Percentiles rank a stretch among this genome's conserved stretches.
Conservation (phyloP, 176 grass and related monocot species). For the Oryza glaberrima region DNA sequence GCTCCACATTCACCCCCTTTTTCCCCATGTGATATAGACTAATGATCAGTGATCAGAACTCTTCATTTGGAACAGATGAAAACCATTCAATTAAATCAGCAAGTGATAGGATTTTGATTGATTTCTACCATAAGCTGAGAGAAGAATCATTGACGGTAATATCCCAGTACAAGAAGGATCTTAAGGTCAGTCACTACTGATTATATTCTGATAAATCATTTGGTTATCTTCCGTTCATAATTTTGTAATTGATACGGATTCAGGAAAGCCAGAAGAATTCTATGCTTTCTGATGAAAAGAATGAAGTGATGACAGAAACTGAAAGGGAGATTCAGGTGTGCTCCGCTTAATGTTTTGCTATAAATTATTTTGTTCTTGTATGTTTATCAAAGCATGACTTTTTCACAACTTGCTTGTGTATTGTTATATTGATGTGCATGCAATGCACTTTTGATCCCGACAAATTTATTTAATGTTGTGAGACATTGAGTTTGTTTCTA, state of each 20-base stretch:
- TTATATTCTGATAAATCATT: slow-evolving; percentile 23
- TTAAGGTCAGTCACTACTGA: slow-evolving; percentile 40
- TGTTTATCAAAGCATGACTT: background rate
- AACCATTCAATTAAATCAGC: slow-evolving; percentile 43
- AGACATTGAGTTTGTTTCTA: background rate
- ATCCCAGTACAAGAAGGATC: slow-evolving; percentile 29
- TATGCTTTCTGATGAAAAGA: slow-evolving; percentile 29
- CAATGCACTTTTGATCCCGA: background rate
- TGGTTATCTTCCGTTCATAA: slow-evolving; percentile 16
- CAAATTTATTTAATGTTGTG: background rate
- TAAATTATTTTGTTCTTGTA: slow-evolving; percentile 5
- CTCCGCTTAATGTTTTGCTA: slow-evolving; percentile 17
- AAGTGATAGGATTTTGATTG: slow-evolving; percentile 42
- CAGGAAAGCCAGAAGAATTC: slow-evolving; percentile 28
- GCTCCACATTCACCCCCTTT: background rate
- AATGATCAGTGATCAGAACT: slow-evolving; percentile 61
- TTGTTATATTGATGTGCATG: background rate
- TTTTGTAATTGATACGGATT: slow-evolving; percentile 26
- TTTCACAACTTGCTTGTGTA: background rate
- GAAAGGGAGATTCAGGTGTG: slow-evolving; percentile 46
- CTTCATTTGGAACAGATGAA: slow-evolving; percentile 60
- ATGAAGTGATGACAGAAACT: background rate
- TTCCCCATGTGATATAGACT: slow-evolving; percentile 31
- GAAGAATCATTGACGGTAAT: slow-evolving; percentile 42
- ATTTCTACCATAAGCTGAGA: slow-evolving; percentile 50